A percentile compares a stretch with the other conserved stretches of the same genome.
Conservation (phyloP, 2,329 filamentous ascomycete species). For the Cercospora canescens region DNA sequence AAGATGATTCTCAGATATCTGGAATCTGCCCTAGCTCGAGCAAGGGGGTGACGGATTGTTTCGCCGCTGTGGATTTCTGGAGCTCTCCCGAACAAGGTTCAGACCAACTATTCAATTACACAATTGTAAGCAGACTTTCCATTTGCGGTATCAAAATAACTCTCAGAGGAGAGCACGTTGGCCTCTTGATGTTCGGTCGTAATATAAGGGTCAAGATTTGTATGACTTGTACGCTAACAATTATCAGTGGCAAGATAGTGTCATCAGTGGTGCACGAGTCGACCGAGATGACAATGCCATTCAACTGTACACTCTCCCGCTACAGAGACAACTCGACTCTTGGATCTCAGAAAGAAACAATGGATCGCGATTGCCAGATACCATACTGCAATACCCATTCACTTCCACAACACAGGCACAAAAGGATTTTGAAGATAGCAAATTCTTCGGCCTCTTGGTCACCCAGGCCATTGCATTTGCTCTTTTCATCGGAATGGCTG, state of each 20-base stretch:
- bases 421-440: conserved; percentile 63
- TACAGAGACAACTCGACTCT: conserved; percentile 73
- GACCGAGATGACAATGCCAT: conserved; percentile 67
- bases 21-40: conserved; percentile 58
- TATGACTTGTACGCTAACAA: not conserved
- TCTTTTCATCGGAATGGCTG: conserved; percentile 74
- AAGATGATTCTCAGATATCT: conserved; percentile 59
- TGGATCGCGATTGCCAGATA: conserved; percentile 24
- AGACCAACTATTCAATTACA: conserved; percentile 77
- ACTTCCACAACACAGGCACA: conserved; percentile 69
- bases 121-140: conserved; percentile 1
- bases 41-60: conserved; percentile 67
- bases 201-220: not conserved
- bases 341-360: conserved; percentile 62
- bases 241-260: conserved; percentile 56
- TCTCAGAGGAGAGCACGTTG: not conserved
- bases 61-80: conserved; percentile 71
- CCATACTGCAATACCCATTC: conserved; percentile 66
- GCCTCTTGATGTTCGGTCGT: not conserved
- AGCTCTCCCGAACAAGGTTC: conserved; percentile 70
- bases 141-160: not conserved
- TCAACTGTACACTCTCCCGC: conserved; percentile 74
- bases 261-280: conserved; percentile 73
- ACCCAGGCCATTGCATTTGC: conserved; percentile 75
- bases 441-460: conserved; percentile 71